Conservation (phyloP, 768 basidiomycete genomes). For the Pseudohyphozyma bogoriensis region DNA sequence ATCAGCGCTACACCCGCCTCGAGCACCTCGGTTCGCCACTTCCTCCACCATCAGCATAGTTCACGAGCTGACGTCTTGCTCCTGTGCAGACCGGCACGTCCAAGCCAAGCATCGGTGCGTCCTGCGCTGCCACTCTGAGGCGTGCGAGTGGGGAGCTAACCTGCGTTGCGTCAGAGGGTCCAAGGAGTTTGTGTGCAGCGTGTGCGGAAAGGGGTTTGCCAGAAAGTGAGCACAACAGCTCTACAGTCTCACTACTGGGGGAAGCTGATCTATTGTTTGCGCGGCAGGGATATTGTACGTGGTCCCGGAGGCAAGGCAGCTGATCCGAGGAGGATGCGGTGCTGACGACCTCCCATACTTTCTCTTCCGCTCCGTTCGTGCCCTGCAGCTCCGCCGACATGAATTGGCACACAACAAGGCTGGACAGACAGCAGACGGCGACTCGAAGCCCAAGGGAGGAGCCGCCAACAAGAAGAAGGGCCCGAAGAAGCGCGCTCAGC, state of each 20-base stretch:
- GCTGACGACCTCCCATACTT: not conserved
- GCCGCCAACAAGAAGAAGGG: conserved; percentile 2
- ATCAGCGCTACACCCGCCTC: too few species aligned
- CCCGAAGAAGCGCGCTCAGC: conserved; percentile 21
- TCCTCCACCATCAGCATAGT: too few species aligned
- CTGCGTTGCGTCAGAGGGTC: conserved; percentile 6
- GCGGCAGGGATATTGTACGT: too few species aligned
- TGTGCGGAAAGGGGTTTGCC: conserved; percentile 24
- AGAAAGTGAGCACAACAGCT: not conserved
- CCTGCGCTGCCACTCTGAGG: not conserved
- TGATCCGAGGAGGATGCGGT: not conserved
- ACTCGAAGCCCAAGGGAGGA: not conserved
- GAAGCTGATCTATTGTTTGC: too few species aligned
- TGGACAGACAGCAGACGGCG: not conserved
- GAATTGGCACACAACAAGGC: conserved; percentile 24
- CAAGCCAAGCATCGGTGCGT: not conserved
- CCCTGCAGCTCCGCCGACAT: conserved; percentile 24
- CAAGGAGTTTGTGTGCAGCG: conserved; percentile 24
- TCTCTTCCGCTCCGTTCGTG: not conserved
- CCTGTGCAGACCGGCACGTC: conserved; percentile 9
- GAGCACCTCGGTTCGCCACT: too few species aligned
- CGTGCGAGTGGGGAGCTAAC: not conserved
- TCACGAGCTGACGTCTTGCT: too few species aligned
- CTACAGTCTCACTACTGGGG: too few species aligned
- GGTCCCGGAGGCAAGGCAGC: not conserved